phyloP scores from a whole-genome alignment of 2,329 filamentous ascomycete genomes.

The Cladophialophora chaetospira region DNA sequence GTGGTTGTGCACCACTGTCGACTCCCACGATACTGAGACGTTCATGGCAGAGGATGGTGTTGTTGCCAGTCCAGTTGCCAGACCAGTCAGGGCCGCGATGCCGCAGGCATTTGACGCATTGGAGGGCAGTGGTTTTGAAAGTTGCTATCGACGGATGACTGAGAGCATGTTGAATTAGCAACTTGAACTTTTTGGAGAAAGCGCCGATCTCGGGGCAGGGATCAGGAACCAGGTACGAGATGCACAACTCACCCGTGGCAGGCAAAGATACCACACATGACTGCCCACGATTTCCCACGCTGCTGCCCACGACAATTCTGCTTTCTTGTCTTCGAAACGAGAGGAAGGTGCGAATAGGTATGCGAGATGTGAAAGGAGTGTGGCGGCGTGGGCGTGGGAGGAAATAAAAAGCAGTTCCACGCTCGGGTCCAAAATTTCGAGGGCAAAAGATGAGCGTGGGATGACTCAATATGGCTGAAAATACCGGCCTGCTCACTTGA shows the following conservation, averaged over 20 bases:
- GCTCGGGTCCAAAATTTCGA: constrained; percentile 24
- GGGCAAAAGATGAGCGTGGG: constrained; percentile 19
- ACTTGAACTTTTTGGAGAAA: background rate
- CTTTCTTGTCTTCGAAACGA: constrained; percentile 8
- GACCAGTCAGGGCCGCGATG: constrained; percentile 99
- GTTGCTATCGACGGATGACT: constrained; percentile 36
- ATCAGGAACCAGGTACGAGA: constrained; percentile 27
- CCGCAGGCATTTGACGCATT: constrained; percentile 66
- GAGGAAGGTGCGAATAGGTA: constrained; percentile 31
- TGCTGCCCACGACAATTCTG: constrained; percentile 23
- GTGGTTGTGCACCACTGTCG: constrained; percentile 91
- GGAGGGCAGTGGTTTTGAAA: constrained; percentile 40
- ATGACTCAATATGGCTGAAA: constrained; percentile 24
- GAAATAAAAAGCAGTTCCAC: constrained; percentile 26
- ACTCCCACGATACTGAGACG: constrained; percentile 97
- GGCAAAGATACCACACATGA: constrained; percentile 96
- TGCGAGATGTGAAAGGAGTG: constrained; percentile 28
- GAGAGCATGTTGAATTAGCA: constrained; percentile 29
- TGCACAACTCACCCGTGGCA: constrained; percentile 74
- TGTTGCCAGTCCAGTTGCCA: constrained; percentile 84
- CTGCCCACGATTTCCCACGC: constrained; percentile 40
- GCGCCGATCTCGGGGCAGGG: constrained; percentile 16
- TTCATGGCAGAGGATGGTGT: constrained; percentile 97
- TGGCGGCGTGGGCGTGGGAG: constrained; percentile 28
- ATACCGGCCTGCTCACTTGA: constrained; percentile 1